Conservation (phyloP, 257 asterid species). For the Capsicum chinense region DNA sequence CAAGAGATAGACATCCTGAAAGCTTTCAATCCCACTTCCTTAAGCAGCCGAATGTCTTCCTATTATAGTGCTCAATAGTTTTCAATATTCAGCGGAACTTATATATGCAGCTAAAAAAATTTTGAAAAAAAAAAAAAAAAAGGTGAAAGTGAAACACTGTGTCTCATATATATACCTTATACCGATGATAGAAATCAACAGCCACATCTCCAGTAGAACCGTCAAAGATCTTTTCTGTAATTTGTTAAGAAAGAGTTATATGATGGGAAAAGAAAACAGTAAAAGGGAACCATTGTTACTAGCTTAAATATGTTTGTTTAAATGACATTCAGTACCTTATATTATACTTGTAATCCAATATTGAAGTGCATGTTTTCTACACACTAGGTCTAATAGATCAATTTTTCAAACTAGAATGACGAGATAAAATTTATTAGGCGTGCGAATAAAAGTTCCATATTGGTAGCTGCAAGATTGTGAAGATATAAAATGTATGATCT, state of each 20-base stretch:
- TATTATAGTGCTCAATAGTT: constrained; percentile 4
- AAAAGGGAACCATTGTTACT: too few species aligned
- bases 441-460: too few species aligned
- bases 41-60: constrained; percentile 35
- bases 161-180: constrained; percentile 34
- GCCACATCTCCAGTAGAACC: constrained; percentile 41
- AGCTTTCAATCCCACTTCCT: constrained; percentile 31
- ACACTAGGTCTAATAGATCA: too few species aligned
- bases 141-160: background rate
- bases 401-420: too few species aligned
- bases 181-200: constrained; percentile 39
- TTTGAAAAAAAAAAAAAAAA: background rate
- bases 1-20: constrained; percentile 49
- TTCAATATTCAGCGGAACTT: background rate
- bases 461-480: too few species aligned
- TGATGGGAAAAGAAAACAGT: background rate
- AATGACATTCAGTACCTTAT: too few species aligned
- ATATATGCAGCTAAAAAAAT: background rate
- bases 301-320: too few species aligned
- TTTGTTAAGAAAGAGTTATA: background rate
- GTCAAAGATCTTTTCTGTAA: constrained; percentile 43
- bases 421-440: too few species aligned
- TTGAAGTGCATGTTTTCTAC: too few species aligned
- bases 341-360: too few species aligned
- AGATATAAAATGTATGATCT: too few species aligned